Evolutionary conservation across 805 yeast genomes (phyloP).

Genomic region (Barnettozyma vustinii): DNA sequence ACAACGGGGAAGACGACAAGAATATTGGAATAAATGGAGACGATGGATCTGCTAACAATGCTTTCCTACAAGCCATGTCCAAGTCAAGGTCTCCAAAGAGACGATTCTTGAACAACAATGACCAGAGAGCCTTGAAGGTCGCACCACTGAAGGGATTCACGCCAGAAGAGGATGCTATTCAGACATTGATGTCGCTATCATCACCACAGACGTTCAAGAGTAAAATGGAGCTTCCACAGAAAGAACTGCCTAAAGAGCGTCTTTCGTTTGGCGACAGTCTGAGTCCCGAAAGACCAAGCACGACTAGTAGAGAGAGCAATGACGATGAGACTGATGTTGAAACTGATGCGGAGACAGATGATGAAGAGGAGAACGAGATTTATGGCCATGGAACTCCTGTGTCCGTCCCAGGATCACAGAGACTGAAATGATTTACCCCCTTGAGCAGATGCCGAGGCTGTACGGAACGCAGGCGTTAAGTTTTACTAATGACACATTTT

Average conservation of each 20-base stretch:
- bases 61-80: constrained; percentile 34
- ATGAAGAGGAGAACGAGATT: not conserved
- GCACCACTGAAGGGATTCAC: constrained; percentile 11
- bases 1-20: constrained; percentile 3
- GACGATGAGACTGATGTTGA: constrained; percentile 14
- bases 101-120: constrained; percentile 9
- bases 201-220: constrained; percentile 25
- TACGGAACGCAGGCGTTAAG: not conserved
- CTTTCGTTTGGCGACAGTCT: constrained; percentile 21
- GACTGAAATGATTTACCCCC: not conserved
- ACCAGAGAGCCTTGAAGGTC: constrained; percentile 1
- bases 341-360: constrained; percentile 9
- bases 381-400: not conserved
- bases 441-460: not conserved
- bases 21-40: constrained; percentile 5
- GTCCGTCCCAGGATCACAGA: not conserved
- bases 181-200: constrained; percentile 36
- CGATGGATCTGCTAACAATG: constrained; percentile 34
- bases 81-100: constrained; percentile 28
- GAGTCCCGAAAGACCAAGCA: not conserved
- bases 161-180: constrained; percentile 36
- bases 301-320: not conserved
- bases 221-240: not conserved
- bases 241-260: constrained; percentile 16
- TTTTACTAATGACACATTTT: not conserved